Evolutionary conservation across 371 early-diverging fungal species (phyloP), one percentile per base, ranked within the genome.

Genomic region (Mortierella sp.): DNA sequence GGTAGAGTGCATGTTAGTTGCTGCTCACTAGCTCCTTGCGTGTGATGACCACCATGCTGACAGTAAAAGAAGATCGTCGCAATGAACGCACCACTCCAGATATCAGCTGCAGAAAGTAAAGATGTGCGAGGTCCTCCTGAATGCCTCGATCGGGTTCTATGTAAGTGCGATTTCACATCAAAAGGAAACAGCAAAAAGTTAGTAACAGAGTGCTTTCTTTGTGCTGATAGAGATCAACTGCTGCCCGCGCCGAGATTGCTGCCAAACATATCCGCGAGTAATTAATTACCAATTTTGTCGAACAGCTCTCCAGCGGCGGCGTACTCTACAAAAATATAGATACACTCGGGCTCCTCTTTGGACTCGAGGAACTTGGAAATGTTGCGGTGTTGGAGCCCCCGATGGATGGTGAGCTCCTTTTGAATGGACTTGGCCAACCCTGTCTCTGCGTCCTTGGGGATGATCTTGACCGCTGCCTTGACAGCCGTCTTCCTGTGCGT

Each of bases 81-180:
- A n/a, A n/a, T 11, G 16, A n/a, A 43, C 85, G 34, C 74, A 90
- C 91, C 85, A 91, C 85, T 16, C 90, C 94, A 19, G 88, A 85
- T 11, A 94, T 79, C 40, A 94, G 82, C 72, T 95, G 95, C 53
- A 80, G 69, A 75, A 94, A 93, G 83, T 93, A 94, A 64, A 94
- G 86, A 76, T 94, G 94, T 1, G 92, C 92, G 11, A 95, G 66
- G 22, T 88, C 86, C 64, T 92, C 90, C n/a, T 88, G 89, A n/a
- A 95, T 76, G 7, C 96, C 96, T 9, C 90, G 87, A 85, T 92
- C 94, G 0, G 93, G 92, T 41, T 88, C 93, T 88, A 89, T 5
- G 10, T 26, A 24, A 19, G 10, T 7, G 22, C 8, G 55, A 19
- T n/a, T 16, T 39, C 64, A 52, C n/a, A 7, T 39, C 2, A 7